Percentiles rank a stretch among this genome's conserved stretches.
Conservation (phyloP, 2,329 filamentous ascomycete species). For the Talaromyces sp. region DNA sequence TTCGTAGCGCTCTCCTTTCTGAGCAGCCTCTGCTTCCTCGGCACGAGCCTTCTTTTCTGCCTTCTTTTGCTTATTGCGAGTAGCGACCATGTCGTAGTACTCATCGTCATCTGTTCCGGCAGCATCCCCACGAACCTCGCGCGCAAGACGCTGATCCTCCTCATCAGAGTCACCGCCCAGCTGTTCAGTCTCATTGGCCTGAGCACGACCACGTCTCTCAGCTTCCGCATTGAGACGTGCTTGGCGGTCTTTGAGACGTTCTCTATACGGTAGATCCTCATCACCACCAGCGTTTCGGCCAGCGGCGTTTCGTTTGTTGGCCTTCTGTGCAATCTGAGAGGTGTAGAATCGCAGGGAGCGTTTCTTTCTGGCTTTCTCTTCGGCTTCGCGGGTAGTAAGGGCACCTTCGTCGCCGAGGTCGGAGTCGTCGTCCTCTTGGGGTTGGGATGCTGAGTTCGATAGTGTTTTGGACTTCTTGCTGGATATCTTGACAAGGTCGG, state of each 20-base stretch:
- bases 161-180: constrained; percentile 69
- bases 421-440: constrained; percentile 59
- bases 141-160: constrained; percentile 56
- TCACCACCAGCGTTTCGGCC: constrained; percentile 60
- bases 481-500: constrained; percentile 54
- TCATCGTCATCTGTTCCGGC: constrained; percentile 40
- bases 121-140: constrained; percentile 43
- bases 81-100: constrained; percentile 87
- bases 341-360: constrained; percentile 97
- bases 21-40: constrained; percentile 54
- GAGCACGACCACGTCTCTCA: constrained; percentile 71
- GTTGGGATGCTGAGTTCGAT: constrained; percentile 26
- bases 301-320: constrained; percentile 69
- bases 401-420: constrained; percentile 90
- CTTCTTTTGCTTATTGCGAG: constrained; percentile 57
- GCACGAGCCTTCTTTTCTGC: constrained; percentile 69
- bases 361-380: constrained; percentile 84
- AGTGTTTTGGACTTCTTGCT: constrained; percentile 45
- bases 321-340: constrained; percentile 92
- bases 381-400: constrained; percentile 72
- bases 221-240: constrained; percentile 85
- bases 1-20: constrained; percentile 58
- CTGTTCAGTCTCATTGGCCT: constrained; percentile 60
- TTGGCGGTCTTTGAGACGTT: constrained; percentile 81
- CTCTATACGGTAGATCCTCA: constrained; percentile 71